Percentiles rank a stretch among this genome's conserved stretches.
phyloP scores from a whole-genome alignment of 176 grass and related monocot species.

The Pontederia paniculata region DNA sequence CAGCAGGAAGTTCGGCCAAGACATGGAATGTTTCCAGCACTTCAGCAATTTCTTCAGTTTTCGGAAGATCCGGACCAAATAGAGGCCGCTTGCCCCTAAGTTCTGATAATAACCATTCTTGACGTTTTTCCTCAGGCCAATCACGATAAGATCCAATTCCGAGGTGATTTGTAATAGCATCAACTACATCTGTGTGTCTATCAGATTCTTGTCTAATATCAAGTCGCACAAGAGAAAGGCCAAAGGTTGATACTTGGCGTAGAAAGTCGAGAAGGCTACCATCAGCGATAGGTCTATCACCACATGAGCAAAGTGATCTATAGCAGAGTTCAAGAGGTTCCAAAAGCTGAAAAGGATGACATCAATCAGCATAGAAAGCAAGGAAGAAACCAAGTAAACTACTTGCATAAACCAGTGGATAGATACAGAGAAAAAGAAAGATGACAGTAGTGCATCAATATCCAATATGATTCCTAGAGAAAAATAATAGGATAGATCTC shows the following conservation, averaged over 20 bases:
- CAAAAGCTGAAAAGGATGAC: constrained; percentile 52
- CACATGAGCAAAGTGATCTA: constrained; percentile 80
- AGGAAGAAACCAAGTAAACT: not conserved
- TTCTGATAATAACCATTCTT: constrained; percentile 83
- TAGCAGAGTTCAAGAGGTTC: constrained; percentile 93
- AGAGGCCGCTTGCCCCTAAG: constrained; percentile 78
- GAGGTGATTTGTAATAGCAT: constrained; percentile 78
- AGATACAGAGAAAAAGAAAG: too few species aligned
- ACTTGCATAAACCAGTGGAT: not conserved
- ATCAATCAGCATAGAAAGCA: not conserved
- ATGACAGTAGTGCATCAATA: too few species aligned
- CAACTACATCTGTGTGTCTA: constrained; percentile 88
- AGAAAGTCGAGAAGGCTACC: constrained; percentile 97
- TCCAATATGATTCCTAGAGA: too few species aligned
- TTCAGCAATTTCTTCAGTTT: constrained; percentile 80
- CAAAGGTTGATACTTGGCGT: constrained; percentile 96
- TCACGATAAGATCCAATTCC: constrained; percentile 83
- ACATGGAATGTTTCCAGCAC: constrained; percentile 80
- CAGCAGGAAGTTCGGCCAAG: constrained; percentile 73
- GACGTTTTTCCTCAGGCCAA: constrained; percentile 95
- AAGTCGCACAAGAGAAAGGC: constrained; percentile 90
- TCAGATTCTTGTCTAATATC: constrained; percentile 99
- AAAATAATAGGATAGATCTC: too few species aligned
- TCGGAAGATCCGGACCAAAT: constrained; percentile 78
- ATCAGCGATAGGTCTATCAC: constrained; percentile 84